phyloP scores from a whole-genome alignment of 768 basidiomycete species.

The Pholiota conissans region DNA sequence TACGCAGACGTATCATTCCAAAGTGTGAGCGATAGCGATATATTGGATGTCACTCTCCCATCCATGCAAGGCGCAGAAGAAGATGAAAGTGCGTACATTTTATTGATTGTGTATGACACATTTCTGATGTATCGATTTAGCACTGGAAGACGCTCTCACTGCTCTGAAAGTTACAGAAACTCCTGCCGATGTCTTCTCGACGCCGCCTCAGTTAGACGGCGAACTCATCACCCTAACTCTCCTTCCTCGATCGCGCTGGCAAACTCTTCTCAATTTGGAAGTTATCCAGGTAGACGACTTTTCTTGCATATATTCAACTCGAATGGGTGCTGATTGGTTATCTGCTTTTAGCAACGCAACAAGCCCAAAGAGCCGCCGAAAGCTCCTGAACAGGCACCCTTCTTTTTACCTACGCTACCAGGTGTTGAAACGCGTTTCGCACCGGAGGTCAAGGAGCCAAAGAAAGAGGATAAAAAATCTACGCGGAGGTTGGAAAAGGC shows the following conservation, averaged over 20 bases:
- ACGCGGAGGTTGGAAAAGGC: slow-evolving; percentile 56
- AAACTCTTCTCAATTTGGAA: slow-evolving; percentile 94
- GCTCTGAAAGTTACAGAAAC: slow-evolving; percentile 60
- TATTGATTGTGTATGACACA: background rate
- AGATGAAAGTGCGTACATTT: slow-evolving; percentile 64
- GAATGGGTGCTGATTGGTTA: background rate
- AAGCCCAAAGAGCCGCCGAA: slow-evolving; percentile 97
- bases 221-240: slow-evolving; percentile 93
- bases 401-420: slow-evolving; percentile 92
- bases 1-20: slow-evolving; percentile 84
- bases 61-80: slow-evolving; percentile 81
- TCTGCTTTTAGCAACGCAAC: slow-evolving; percentile 75
- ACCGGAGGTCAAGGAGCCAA: slow-evolving; percentile 39
- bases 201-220: slow-evolving; percentile 85
- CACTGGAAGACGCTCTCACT: slow-evolving; percentile 72
- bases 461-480: slow-evolving; percentile 36
- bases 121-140: slow-evolving; percentile 32
- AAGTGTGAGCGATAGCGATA: slow-evolving; percentile 74
- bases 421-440: slow-evolving; percentile 87
- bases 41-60: slow-evolving; percentile 71
- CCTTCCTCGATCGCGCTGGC: slow-evolving; percentile 92
- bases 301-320: background rate
- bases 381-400: slow-evolving; percentile 92
- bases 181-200: slow-evolving; percentile 71
- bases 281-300: slow-evolving; percentile 76